Evolutionary conservation across 163 green algal species (phyloP).

Genomic region (Scenedesmus sp.): DNA sequence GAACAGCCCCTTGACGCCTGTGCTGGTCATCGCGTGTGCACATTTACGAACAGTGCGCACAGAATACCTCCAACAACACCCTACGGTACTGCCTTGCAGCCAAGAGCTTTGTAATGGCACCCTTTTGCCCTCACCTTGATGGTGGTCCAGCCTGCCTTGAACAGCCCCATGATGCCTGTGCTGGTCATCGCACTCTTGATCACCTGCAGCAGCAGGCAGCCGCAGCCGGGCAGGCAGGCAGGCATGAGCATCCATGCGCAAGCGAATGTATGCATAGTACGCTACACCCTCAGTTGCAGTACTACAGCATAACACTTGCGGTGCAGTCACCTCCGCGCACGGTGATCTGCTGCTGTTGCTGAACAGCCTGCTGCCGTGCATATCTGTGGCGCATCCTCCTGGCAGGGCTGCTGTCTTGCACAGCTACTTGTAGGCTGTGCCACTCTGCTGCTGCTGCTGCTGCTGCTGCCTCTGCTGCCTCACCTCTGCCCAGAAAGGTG

Average conservation of each 20-base stretch:
- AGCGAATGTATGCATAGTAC: too few relatives aligned
- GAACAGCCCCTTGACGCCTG: conserved; percentile 89
- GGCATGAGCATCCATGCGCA: background rate
- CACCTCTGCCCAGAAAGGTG: conserved; percentile 95
- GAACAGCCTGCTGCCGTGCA: too few relatives aligned
- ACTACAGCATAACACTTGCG: too few relatives aligned
- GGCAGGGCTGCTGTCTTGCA: too few relatives aligned
- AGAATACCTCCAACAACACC: background rate
- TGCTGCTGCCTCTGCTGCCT: conserved; percentile 58
- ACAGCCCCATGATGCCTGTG: conserved; percentile 85
- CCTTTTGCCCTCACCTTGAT: conserved; percentile 73
- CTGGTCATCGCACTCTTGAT: conserved; percentile 76
- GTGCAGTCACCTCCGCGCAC: too few relatives aligned
- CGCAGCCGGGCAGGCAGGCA: background rate
- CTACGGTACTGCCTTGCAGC: background rate
- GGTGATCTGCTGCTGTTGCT: too few relatives aligned
- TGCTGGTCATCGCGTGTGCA: conserved; percentile 59
- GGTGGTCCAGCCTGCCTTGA: conserved; percentile 88
- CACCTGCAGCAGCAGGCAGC: conserved; percentile 63
- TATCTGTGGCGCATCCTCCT: too few relatives aligned
- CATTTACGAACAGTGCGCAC: background rate
- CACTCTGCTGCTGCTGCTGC: background rate
- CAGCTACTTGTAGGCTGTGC: background rate
- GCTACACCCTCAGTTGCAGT: too few relatives aligned
- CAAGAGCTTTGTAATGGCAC: background rate